Base-by-base conservation (phyloP, 2,329 filamentous ascomycete genomes). In the Elsinoe fawcettii region DNA sequence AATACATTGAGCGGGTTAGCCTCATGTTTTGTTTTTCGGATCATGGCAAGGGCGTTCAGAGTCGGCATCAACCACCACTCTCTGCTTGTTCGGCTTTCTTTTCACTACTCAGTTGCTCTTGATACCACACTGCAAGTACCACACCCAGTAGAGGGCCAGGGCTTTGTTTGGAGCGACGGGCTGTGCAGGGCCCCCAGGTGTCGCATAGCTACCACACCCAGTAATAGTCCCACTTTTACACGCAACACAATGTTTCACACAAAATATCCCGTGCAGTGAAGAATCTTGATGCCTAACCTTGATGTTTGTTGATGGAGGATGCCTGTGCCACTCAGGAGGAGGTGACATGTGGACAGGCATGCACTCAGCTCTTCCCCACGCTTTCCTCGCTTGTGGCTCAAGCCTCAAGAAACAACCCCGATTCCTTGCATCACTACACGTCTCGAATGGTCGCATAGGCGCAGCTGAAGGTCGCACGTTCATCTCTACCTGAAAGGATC, bases 211-310 rank as follows among this genome's bases (percentile, higher is more conserved):
- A 22, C 22, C 37, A 55, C 25, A 18, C 32, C 51, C 30, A 54
- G 51, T 55, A 55, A 55, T 55, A 55, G 53, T 43, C 53, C 53
- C 53, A 55, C 53, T 55, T 55, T 55, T 44, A 20, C 22, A 32
- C 25, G 53, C 53, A 55, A 55, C 32, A 34, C 37, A 44, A 34
- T 43, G 53, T 55, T 55, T 55, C 53, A 55, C 39, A 55, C 32
- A 32, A 14, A 32, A 20, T 5, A 18, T 34, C 16, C 46, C 46
- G 25, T 25, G 27, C 14, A 16, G 27, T 12, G 2, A 8, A 51
- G 14, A 32, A 36, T 34, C 20, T 39, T 23, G 49, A 20, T 39
- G 49, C 49, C 27, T 32, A 32, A 22, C 46, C 16, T 18, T 32
- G 25, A 23, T 32, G 34, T 37, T 12, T 37, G 34, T 37, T 9